These are phyloP conservation scores for Lactarius hatsudake DNA, from an alignment of 768 basidiomycete species.

Conservation along the genomic window DNA sequence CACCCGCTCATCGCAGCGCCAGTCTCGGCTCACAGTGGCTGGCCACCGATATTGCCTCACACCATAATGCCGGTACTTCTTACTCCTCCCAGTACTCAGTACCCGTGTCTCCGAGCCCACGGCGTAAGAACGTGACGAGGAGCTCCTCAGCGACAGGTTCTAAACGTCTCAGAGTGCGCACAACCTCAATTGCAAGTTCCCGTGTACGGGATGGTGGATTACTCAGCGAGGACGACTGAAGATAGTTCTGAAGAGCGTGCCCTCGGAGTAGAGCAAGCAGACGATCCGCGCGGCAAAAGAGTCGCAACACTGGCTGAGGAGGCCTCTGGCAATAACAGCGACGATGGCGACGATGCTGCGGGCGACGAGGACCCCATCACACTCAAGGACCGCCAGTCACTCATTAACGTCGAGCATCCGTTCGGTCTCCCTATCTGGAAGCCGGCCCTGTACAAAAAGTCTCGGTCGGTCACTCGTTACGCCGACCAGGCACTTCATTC, in stretches of 20 bases:
- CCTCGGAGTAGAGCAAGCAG: conserved; percentile 38
- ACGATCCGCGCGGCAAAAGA: conserved; percentile 38
- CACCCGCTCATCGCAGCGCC: conserved; percentile 41
- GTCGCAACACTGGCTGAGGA: conserved; percentile 32
- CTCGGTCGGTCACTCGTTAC: conserved; percentile 91
- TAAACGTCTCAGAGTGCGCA: conserved; percentile 43
- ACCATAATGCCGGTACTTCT: conserved; percentile 68
- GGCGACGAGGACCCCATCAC: conserved; percentile 85
- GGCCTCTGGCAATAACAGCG: conserved; percentile 41
- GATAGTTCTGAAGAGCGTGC: conserved; percentile 38
- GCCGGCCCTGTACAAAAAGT: conserved; percentile 97
- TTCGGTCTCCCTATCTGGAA: conserved; percentile 99
- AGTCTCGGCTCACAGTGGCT: conserved; percentile 63
- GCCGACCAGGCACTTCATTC: conserved; percentile 94
- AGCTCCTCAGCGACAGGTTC: conserved; percentile 52
- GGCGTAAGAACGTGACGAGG: conserved; percentile 44
- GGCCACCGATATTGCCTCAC: conserved; percentile 53
- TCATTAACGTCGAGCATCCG: conserved; percentile 98
- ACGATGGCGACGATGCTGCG: conserved; percentile 39
- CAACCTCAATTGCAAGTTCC: conserved; percentile 61
- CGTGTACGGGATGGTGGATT: conserved; percentile 42
- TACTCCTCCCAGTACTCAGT: conserved; percentile 49
- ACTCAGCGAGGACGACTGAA: conserved; percentile 26
- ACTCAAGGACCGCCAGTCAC: conserved; percentile 91
- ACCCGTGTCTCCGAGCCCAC: conserved; percentile 45